Conservation (phyloP, 2,329 filamentous ascomycete genomes). For the Beauveria pseudobassiana region DNA sequence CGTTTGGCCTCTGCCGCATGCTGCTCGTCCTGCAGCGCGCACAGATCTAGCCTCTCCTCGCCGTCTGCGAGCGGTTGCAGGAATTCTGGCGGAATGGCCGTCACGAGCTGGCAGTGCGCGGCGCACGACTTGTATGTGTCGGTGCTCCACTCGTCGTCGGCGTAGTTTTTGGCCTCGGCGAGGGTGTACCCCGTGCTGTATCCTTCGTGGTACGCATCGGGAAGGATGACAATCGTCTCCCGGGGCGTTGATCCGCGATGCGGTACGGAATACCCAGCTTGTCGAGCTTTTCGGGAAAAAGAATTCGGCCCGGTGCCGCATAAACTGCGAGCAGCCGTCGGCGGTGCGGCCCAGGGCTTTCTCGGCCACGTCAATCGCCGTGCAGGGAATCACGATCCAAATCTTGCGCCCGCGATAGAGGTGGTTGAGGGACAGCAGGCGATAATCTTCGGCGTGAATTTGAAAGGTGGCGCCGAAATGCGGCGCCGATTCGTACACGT, state of each 20-base stretch:
- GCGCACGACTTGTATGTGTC: slow-evolving; percentile 29
- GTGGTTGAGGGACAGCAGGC: slow-evolving; percentile 31
- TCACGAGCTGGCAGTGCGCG: slow-evolving; percentile 24
- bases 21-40: slow-evolving; percentile 20
- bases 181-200: slow-evolving; percentile 35
- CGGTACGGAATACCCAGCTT: slow-evolving; percentile 30
- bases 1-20: background rate
- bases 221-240: slow-evolving; percentile 33
- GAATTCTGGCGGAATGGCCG: slow-evolving; percentile 28
- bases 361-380: slow-evolving; percentile 28
- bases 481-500: slow-evolving; percentile 32
- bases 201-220: slow-evolving; percentile 33
- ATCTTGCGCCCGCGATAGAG: slow-evolving; percentile 33
- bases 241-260: slow-evolving; percentile 30
- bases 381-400: slow-evolving; percentile 31
- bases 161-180: slow-evolving; percentile 34
- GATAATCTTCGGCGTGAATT: slow-evolving; percentile 33
- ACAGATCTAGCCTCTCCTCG: slow-evolving; percentile 27
- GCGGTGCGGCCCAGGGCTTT: slow-evolving; percentile 24
- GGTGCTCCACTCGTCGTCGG: slow-evolving; percentile 28
- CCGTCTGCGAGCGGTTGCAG: slow-evolving; percentile 25
- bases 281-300: slow-evolving; percentile 32
- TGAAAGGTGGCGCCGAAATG: slow-evolving; percentile 33
- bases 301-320: slow-evolving; percentile 34
- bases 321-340: slow-evolving; percentile 30